Conservation (phyloP, 2,329 filamentous ascomycete genomes). For the Colletotrichum sp. region DNA sequence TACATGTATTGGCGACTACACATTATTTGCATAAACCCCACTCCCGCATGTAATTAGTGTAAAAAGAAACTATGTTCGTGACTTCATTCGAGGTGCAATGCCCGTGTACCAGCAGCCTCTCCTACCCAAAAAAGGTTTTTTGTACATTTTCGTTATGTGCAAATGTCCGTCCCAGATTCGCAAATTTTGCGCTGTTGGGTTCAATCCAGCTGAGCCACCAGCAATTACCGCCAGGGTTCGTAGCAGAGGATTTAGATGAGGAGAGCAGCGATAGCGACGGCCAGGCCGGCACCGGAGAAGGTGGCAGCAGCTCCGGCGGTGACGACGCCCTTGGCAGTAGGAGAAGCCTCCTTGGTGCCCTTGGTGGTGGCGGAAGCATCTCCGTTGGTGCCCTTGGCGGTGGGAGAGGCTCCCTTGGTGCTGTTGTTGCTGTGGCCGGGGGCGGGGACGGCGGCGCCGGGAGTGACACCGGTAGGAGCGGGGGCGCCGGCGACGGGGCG, state of each 20-base stretch:
- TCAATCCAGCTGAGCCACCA: not conserved
- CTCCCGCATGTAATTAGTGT: not conserved
- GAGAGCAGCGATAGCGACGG: conserved; percentile 1
- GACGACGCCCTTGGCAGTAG: not conserved
- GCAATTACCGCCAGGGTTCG: not conserved
- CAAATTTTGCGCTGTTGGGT: not conserved
- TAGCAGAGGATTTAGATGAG: conserved; percentile 1
- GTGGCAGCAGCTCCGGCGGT: conserved; percentile 6
- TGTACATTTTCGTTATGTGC: not conserved
- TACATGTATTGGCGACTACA: not conserved
- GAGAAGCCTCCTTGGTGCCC: not conserved
- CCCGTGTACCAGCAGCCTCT: not conserved
- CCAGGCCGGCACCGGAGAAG: conserved; percentile 8
- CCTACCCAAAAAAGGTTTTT: not conserved
- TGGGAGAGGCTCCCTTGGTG: not conserved
- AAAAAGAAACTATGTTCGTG: not conserved
- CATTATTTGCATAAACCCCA: not conserved
- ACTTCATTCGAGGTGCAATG: not conserved
- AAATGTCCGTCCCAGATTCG: not conserved
- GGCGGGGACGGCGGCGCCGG: not conserved
- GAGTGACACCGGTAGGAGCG: not conserved
- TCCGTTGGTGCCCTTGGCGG: not conserved
- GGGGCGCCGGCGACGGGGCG: not conserved
- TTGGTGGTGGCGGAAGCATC: not conserved
- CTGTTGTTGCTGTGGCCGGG: not conserved